Evolutionary conservation across 768 basidiomycete genomes (phyloP).

Genomic region (Kwoniella mangroviensis): DNA sequence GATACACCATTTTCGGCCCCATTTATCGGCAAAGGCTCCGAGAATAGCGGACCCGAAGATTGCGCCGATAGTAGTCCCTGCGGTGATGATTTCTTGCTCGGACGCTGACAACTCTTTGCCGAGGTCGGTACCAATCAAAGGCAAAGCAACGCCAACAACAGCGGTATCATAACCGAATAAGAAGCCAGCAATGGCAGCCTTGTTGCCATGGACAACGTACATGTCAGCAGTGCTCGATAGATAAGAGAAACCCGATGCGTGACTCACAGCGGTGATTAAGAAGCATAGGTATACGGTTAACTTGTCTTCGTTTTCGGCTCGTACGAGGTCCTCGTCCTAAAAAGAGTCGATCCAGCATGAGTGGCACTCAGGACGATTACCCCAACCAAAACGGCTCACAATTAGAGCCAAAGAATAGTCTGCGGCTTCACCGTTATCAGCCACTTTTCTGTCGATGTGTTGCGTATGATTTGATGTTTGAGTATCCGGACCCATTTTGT

Average conservation of each 20-base stretch:
- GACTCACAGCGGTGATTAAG: slow-evolving; percentile 13
- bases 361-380: too few species aligned
- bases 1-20: slow-evolving; percentile 27
- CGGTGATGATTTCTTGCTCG: slow-evolving; percentile 30
- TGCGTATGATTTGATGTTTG: too few species aligned
- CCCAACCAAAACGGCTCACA: too few species aligned
- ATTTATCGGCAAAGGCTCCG: slow-evolving; percentile 20
- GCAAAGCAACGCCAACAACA: slow-evolving; percentile 24
- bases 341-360: too few species aligned
- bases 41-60: slow-evolving; percentile 24
- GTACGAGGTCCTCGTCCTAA: slow-evolving; percentile 20
- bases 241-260: too few species aligned
- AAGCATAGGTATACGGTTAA: slow-evolving; percentile 20
- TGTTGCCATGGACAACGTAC: too few species aligned
- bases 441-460: too few species aligned
- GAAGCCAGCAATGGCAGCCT: slow-evolving; percentile 30
- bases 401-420: too few species aligned
- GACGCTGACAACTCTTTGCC: slow-evolving; percentile 6
- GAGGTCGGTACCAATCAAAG: slow-evolving; percentile 19
- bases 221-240: too few species aligned
- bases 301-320: slow-evolving; percentile 28
- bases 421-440: too few species aligned
- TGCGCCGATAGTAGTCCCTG: slow-evolving; percentile 31
- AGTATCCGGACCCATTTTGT: too few species aligned
- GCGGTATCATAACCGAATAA: slow-evolving; percentile 28